Evolutionary conservation across 2,329 filamentous ascomycete genomes (phyloP).

Genomic region (Venturia nashicola): DNA sequence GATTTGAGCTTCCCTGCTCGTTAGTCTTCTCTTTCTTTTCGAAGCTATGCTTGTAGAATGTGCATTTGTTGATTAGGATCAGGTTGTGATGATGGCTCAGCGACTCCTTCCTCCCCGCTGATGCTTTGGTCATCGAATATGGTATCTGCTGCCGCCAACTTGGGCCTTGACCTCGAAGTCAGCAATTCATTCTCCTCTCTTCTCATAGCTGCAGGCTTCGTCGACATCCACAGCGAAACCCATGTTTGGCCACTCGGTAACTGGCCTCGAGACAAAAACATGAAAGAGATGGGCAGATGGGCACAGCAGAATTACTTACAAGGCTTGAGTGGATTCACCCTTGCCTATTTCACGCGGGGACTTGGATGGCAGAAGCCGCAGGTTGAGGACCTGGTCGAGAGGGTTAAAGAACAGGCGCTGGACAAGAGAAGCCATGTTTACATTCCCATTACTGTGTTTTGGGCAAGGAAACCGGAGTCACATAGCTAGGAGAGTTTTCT

Average conservation of each 20-base stretch:
- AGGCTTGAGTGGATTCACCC: slow-evolving; percentile 17
- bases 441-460: background rate
- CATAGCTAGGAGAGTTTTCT: too few species aligned
- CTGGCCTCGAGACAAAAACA: slow-evolving; percentile 38
- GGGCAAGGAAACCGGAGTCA: background rate
- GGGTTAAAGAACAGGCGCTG: slow-evolving; percentile 8
- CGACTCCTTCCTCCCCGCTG: slow-evolving; percentile 33
- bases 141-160: slow-evolving; percentile 6
- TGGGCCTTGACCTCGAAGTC: background rate
- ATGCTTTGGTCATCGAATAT: slow-evolving; percentile 33
- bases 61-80: background rate
- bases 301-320: slow-evolving; percentile 15
- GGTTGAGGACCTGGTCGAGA: slow-evolving; percentile 13
- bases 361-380: slow-evolving; percentile 12
- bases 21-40: background rate
- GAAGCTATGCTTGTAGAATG: background rate
- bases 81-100: slow-evolving; percentile 31
- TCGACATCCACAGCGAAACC: slow-evolving; percentile 26
- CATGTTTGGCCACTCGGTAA: slow-evolving; percentile 33
- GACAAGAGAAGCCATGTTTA: slow-evolving; percentile 7
- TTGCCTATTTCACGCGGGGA: slow-evolving; percentile 12
- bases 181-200: background rate
- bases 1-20: slow-evolving; percentile 28
- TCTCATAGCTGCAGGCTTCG: slow-evolving; percentile 36
- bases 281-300: slow-evolving; percentile 37